Conservation (phyloP, 805 yeast species). For the Saturnispora halmiae region DNA sequence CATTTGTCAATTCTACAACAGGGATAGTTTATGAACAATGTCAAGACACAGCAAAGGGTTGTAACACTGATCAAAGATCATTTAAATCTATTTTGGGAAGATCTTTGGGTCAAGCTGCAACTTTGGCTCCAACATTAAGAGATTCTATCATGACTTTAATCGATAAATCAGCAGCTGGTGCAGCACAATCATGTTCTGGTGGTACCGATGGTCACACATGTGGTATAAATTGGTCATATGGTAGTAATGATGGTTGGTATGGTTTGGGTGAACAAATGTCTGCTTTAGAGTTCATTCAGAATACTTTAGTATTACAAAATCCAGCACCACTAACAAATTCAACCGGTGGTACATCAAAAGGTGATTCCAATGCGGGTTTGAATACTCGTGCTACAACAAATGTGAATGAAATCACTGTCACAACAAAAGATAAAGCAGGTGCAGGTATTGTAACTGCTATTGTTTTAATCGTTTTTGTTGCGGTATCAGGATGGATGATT, state of each 20-base stretch:
- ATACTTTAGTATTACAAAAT: conserved; percentile 30
- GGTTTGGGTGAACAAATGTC: conserved; percentile 83
- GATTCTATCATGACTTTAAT: conserved; percentile 31
- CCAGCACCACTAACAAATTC: conserved; percentile 54
- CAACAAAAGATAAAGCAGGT: conserved; percentile 69
- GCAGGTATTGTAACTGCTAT: conserved; percentile 83
- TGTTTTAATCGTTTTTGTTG: conserved; percentile 49
- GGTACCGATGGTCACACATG: conserved; percentile 84
- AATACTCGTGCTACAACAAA: conserved; percentile 41
- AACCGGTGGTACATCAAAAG: conserved; percentile 63
- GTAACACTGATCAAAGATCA: conserved; percentile 71
- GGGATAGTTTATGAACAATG: conserved; percentile 58
- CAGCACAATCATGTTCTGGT: conserved; percentile 72
- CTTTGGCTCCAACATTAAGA: conserved; percentile 41
- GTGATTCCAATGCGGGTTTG: conserved; percentile 46
- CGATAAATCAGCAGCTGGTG: conserved; percentile 49
- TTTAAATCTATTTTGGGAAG: conserved; percentile 65
- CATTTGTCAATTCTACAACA: conserved; percentile 37
- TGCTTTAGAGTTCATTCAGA: conserved; percentile 58
- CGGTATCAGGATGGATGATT: conserved; percentile 72
- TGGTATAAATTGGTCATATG: conserved; percentile 60
- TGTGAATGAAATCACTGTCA: conserved; percentile 38
- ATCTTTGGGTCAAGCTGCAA: conserved; percentile 49
- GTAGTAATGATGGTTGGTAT: conserved; percentile 54
- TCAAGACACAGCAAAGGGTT: conserved; percentile 34